These are phyloP conservation scores for Exobasidium cylindrosporum DNA, from an alignment of 1,284 basidiomycete genomes.

Conservation along the genomic window DNA sequence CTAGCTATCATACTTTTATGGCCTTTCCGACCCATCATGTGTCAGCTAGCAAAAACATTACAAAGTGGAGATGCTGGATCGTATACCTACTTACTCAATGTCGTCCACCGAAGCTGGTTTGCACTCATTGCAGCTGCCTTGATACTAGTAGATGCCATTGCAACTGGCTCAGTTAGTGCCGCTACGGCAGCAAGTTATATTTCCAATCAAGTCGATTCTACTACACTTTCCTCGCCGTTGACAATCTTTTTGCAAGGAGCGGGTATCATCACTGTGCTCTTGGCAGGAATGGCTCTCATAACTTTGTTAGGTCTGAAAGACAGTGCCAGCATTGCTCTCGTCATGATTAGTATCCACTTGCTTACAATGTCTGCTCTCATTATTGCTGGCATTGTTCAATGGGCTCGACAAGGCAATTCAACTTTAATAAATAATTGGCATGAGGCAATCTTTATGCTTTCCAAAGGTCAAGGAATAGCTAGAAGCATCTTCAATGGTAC, in stretches of 20 bases:
- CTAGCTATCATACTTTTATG: conserved; percentile 34
- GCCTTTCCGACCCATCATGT: conserved; percentile 39
- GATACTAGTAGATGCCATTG: conserved; percentile 34
- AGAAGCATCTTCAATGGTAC: too few species aligned
- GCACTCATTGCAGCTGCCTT: conserved; percentile 35
- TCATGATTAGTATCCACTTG: conserved; percentile 34
- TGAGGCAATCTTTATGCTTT: too few species aligned
- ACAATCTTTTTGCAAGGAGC: background rate
- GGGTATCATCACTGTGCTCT: conserved; percentile 26
- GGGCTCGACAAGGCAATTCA: conserved; percentile 27
- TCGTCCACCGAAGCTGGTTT: conserved; percentile 22
- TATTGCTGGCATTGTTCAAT: conserved; percentile 29
- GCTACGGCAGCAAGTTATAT: conserved; percentile 37
- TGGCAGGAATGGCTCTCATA: conserved; percentile 26
- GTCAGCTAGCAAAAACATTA: conserved; percentile 34
- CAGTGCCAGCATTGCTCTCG: conserved; percentile 31
- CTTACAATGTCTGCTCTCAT: conserved; percentile 36
- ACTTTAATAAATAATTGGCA: conserved; percentile 8
- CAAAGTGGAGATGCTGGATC: conserved; percentile 29
- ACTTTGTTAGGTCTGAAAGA: conserved; percentile 30
- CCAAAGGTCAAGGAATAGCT: too few species aligned
- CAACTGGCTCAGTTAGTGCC: conserved; percentile 38
- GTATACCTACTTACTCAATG: conserved; percentile 37
- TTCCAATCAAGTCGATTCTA: conserved; percentile 19
- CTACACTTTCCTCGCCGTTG: background rate